Evolutionary conservation across 2,329 filamentous ascomycete genomes (phyloP), one percentile per base, ranked within the genome.

Genomic region (Metarhizium rileyi): DNA sequence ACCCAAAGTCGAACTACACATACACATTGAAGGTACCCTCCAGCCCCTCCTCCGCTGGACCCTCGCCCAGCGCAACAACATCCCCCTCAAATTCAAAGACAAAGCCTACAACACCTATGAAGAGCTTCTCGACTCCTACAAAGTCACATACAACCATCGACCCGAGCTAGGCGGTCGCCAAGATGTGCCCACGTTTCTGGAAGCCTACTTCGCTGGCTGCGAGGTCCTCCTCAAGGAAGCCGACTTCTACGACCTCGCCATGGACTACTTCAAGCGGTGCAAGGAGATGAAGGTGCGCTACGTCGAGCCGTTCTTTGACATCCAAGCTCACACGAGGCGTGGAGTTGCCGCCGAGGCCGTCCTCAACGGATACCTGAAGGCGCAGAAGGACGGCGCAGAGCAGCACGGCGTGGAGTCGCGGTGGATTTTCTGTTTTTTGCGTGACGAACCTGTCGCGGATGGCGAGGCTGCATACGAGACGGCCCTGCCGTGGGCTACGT

Each of bases 1-100:
- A 38, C 86, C 86, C 54, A 89, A 89, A 71, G 87, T 82, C 68
- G 86, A 90, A 65, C 85, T 89, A 60, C 86, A 90, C 66, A 77
- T 90, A 50, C 86, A 90, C 63, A 73, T 90, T 28, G 86, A 90
- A 65, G 86, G 86, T 52, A 82, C 83, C 10, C 74, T 90, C 26
- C 80, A 80, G 25, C 84, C 85, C 3, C 67, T 72, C 46, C 71
- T 87, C 30, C 77, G 88, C 52, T 90, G 88, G 70, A 62, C 71
- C 33, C 78, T 90, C 3, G 82, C 86, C 4, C 63, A 69, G 30
- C 76, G 77, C 58, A 87, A 90, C 73, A 70, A 71, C 47, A 76
- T 89, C 55, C 44, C 70, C 6, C 73, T 89, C 5, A 78, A 77
- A 5, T 65, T 75, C 33, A 78, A 81, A 30, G 12, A 49, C 12